phyloP scores from a whole-genome alignment of 2,329 filamentous ascomycete genomes.

The Phaeomoniella chlamydospora region DNA sequence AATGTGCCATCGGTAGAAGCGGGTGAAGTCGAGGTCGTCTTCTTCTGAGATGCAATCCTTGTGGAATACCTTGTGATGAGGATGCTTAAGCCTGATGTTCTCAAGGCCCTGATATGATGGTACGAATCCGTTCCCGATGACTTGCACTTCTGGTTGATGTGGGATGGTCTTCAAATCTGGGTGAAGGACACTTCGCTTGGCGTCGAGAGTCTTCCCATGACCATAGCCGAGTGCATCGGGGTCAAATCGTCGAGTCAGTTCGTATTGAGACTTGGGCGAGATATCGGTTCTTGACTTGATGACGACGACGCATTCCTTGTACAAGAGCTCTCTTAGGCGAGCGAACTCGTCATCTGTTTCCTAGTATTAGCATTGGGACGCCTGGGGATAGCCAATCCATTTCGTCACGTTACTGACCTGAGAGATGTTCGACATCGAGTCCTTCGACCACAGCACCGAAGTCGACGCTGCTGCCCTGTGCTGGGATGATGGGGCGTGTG shows the following conservation, averaged over 20 bases:
- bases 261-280: slow-evolving; percentile 57
- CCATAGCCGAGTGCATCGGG: slow-evolving; percentile 52
- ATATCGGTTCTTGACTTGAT: slow-evolving; percentile 53
- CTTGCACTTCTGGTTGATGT: slow-evolving; percentile 65
- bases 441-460: slow-evolving; percentile 48
- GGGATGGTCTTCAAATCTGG: slow-evolving; percentile 70
- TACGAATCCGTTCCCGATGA: slow-evolving; percentile 64
- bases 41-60: slow-evolving; percentile 45
- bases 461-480: slow-evolving; percentile 26
- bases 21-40: slow-evolving; percentile 42
- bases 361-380: too few relatives aligned
- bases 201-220: slow-evolving; percentile 60
- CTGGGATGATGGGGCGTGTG: background rate
- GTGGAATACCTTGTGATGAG: slow-evolving; percentile 67
- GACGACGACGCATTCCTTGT: slow-evolving; percentile 53
- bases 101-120: slow-evolving; percentile 55
- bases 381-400: slow-evolving; percentile 46
- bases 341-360: slow-evolving; percentile 46
- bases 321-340: slow-evolving; percentile 50
- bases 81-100: slow-evolving; percentile 55
- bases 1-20: slow-evolving; percentile 68
- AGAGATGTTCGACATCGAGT: slow-evolving; percentile 46
- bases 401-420: slow-evolving; percentile 43
- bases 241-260: slow-evolving; percentile 61
- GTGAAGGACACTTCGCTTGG: slow-evolving; percentile 52